These are phyloP conservation scores for Draba incana DNA, from an alignment of 345 rosid species.

Conservation along the genomic window DNA sequence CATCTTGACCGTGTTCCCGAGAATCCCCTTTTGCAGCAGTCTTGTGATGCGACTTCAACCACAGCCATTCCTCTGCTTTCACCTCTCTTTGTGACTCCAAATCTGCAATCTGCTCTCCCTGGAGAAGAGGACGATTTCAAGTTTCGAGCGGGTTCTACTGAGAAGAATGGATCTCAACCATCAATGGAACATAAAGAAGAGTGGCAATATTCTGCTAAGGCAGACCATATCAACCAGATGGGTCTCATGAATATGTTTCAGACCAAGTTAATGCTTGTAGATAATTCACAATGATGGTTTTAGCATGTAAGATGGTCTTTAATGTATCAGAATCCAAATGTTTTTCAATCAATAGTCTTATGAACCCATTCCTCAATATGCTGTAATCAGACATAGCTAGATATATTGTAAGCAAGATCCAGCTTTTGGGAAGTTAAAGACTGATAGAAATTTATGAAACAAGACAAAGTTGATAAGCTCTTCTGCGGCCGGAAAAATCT, in stretches of 20 bases:
- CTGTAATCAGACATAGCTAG: conserved; percentile 16
- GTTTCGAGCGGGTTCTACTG: conserved; percentile 27
- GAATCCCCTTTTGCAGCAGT: conserved; percentile 20
- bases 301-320: conserved; percentile 4
- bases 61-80: conserved; percentile 61
- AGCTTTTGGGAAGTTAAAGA: conserved; percentile 18
- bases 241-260: conserved; percentile 45
- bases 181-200: conserved; percentile 29
- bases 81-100: conserved; percentile 51
- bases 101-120: conserved; percentile 13
- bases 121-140: conserved; percentile 30
- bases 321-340: conserved; percentile 14
- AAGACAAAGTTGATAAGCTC: conserved; percentile 10
- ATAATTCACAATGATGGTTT: conserved; percentile 34
- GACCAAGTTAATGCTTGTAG: conserved; percentile 53
- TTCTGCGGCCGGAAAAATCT: conserved; percentile 45
- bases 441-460: neutral
- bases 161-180: conserved; percentile 17
- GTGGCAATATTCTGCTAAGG: conserved; percentile 35
- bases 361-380: neutral
- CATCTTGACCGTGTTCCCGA: conserved; percentile 31
- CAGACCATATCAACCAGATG: conserved; percentile 41
- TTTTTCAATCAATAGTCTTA: conserved; percentile 20
- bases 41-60: conserved; percentile 7
- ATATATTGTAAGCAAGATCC: conserved; percentile 2